Evolutionary conservation across 139 green algal genomes (phyloP), one percentile per base, ranked within the genome.

Genomic region (Raphidocelis subcapitata): DNA sequence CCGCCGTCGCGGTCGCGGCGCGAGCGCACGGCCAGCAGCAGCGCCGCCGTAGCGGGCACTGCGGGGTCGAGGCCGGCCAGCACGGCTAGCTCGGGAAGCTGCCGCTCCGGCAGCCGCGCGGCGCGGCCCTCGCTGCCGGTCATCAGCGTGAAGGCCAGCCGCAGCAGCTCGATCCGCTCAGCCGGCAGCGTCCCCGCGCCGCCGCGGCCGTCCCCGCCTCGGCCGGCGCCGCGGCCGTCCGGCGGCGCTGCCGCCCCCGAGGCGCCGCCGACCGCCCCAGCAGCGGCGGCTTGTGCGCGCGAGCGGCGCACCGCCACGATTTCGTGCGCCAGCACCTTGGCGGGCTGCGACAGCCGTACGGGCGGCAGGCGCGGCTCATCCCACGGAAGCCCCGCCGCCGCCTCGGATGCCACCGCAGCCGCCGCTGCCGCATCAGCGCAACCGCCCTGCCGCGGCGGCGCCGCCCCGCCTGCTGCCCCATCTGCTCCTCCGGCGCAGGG

Each of bases 121-220:
- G 70, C 66, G 55, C 62, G 55, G 44, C 60, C 69, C 60, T 87
- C 84, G 41, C 81, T 81, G 68, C 44, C 82, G 44, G 84, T 80
- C 75, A 89, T 86, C 23, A 89, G 78, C 21, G 76, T 85, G 81
- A 81, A 89, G 26, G 78, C 81, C 73, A 86, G 81, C 5, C 84
- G 56, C 28, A 89, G 72, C 78, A 89, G 84, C 52, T 84, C 82
- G 21, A 89, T 76, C n/a, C 79, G 75, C 55, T 82, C 67, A 41
- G 79, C 75, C 29, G 47, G 33, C 18, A 89, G 77, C 20, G 81
- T 85, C 32, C 29, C 1, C 18, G 32, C 2, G 44, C 44, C 12
- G 26, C 46, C 4, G 46, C 44, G 18, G 44, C 46, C 15, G 44
- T 37, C 28, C 26, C 55, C 23, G 62, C 24, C 8, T 33, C 36